These are phyloP conservation scores for Fusarium denticulatum DNA, from an alignment of 2,329 filamentous ascomycete species.

Conservation along the genomic window DNA sequence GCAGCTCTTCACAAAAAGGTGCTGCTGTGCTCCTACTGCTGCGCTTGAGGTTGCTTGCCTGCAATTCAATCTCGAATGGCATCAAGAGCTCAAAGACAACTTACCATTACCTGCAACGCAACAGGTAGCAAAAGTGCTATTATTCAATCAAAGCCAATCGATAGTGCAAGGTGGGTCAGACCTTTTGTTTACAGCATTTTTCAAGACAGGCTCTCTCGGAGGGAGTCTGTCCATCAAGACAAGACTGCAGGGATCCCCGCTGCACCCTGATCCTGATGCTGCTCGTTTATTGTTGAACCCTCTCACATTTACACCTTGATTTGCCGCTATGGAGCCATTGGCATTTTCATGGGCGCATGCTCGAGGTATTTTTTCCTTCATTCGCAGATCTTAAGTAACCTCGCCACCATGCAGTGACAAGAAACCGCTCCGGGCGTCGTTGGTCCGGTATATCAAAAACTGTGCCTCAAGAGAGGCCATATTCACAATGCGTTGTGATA, in stretches of 20 bases:
- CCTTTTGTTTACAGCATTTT: constrained; percentile 33
- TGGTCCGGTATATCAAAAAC: constrained; percentile 11
- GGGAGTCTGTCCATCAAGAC: constrained; percentile 35
- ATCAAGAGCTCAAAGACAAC: constrained; percentile 6
- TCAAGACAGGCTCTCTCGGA: constrained; percentile 22
- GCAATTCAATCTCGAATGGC: constrained; percentile 9
- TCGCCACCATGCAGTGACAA: constrained; percentile 28
- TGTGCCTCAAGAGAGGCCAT: background rate
- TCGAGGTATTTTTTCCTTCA: constrained; percentile 28
- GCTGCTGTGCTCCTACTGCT: constrained; percentile 6
- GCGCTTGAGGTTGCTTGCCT: constrained; percentile 3
- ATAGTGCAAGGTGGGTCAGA: constrained; percentile 35
- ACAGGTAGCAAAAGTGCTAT: constrained; percentile 8
- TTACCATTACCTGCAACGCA: constrained; percentile 12
- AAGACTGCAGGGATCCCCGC: constrained; percentile 32
- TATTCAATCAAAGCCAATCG: constrained; percentile 23
- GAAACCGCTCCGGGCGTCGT: background rate
- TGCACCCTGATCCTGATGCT: constrained; percentile 36
- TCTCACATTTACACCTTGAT: constrained; percentile 32
- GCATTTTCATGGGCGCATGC: constrained; percentile 30
- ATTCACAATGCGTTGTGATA: constrained; percentile 25
- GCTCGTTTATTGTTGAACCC: constrained; percentile 33
- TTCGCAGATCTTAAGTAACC: constrained; percentile 24
- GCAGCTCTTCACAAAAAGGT: constrained; percentile 15
- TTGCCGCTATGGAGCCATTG: constrained; percentile 39